These are phyloP conservation scores for Piloderma croceum DNA, from an alignment of 768 basidiomycete species.

Conservation along the genomic window DNA sequence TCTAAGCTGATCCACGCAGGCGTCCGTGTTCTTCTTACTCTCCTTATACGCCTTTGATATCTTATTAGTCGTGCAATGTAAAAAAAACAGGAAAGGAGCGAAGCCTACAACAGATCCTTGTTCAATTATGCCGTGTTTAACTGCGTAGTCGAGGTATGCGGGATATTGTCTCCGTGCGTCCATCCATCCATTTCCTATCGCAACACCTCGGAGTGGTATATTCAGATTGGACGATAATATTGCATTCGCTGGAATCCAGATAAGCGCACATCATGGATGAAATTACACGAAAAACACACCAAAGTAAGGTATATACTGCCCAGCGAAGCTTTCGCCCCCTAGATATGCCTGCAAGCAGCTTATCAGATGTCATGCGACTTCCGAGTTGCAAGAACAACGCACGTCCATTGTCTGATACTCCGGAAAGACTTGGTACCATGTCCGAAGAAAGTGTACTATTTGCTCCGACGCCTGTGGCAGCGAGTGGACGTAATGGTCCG, in stretches of 20 bases:
- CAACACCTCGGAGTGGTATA: constrained; percentile 67
- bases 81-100: constrained; percentile 2
- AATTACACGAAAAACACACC: constrained; percentile 39
- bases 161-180: constrained; percentile 86
- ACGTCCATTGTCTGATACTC: constrained; percentile 82
- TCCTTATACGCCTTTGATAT: constrained; percentile 51
- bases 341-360: constrained; percentile 75
- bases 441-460: constrained; percentile 75
- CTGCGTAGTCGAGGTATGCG: constrained; percentile 80
- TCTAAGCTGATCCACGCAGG: constrained; percentile 48
- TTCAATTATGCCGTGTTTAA: constrained; percentile 74
- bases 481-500: constrained; percentile 79
- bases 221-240: constrained; percentile 57
- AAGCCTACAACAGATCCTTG: constrained; percentile 57
- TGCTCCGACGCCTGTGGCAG: constrained; percentile 75
- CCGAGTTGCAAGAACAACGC: constrained; percentile 27
- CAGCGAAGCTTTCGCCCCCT: constrained; percentile 94
- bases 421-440: constrained; percentile 89
- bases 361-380: neutral
- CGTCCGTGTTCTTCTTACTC: constrained; percentile 50
- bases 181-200: constrained; percentile 99
- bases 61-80: neutral
- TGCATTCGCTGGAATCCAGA: constrained; percentile 55
- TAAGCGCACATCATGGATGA: neutral
- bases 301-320: constrained; percentile 96